phyloP scores from a whole-genome alignment of 768 basidiomycete species.

The Inosperma sp. region DNA sequence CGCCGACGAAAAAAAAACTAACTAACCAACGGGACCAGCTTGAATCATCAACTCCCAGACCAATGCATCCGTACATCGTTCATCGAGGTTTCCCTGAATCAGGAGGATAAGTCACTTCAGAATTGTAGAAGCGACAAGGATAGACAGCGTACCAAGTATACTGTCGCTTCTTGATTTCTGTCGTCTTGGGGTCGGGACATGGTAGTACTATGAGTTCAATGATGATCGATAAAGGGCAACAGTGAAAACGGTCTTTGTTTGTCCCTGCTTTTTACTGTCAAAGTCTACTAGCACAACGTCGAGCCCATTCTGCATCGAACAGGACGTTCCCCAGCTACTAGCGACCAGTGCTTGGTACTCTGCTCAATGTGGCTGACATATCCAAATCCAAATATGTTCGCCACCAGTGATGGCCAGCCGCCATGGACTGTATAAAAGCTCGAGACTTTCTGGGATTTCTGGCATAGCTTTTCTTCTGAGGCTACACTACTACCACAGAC shows the following conservation, averaged over 20 bases:
- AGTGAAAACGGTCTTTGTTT: no score
- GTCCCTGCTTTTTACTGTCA: conserved; percentile 8
- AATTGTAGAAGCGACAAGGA: background rate
- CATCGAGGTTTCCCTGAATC: conserved; percentile 94
- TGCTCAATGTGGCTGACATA: no score
- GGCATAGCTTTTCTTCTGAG: background rate
- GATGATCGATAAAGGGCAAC: no score
- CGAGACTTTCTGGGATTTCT: background rate
- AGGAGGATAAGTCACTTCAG: conserved; percentile 8
- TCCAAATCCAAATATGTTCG: no score
- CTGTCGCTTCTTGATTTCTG: conserved; percentile 87
- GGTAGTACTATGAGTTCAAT: no score
- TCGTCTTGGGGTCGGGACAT: conserved; percentile 81
- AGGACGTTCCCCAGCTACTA: no score
- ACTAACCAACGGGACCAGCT: conserved; percentile 95
- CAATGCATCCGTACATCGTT: conserved; percentile 88
- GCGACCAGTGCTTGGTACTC: no score
- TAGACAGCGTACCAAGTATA: conserved; percentile 60
- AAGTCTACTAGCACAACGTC: no score
- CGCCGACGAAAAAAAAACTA: background rate
- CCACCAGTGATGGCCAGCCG: no score
- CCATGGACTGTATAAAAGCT: background rate
- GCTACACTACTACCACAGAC: background rate
- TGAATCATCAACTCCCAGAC: conserved; percentile 99
- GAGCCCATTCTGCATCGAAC: no score